Base-by-base conservation (phyloP, 768 basidiomycete species). In the Psilocybe sp. region DNA sequence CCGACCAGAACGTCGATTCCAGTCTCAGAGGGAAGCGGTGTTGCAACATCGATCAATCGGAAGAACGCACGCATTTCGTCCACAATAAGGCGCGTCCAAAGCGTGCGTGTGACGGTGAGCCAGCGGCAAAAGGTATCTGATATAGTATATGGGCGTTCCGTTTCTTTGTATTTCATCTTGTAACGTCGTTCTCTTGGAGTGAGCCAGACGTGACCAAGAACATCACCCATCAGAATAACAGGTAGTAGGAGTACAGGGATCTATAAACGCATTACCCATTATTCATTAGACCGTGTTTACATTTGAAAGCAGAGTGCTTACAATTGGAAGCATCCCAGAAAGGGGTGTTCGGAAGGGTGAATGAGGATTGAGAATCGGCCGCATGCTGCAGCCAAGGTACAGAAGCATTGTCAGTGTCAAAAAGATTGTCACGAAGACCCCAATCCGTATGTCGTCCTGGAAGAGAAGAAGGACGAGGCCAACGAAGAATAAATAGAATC, bases 401-500 rank as follows among this genome's bases (percentile, higher is more conserved):
- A 55, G 46, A 15, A 55, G 38, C 54, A 55, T 55, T 4, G 54
- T 55, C 13, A 51, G 19, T 10, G 47, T 44, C 15, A 55, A 46
- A 20, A 55, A 46, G 13, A 40, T 36, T 11, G 54, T 51, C 31
- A 55, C 54, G 5, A 51, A 47, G 13, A 55, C 20, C 4, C 43
- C 54, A 32, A 55, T 55, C 16, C 54, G 46, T 12, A 44, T 46
- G 34, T 55, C 54, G 28, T 55, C 54, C 39, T 55, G 49, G 19
- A 53, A 49, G n/a, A 55, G 40, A 2, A 55, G 47, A 7, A 57
- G 49, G 13, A 57, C 50, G 34, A 60, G 49, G 37, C 59, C 59
- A 16, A 46, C 49, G 15, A 57, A 51, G 52, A 60, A 60, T 6
- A 60, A 52, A 33, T 58, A 56, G 23, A 55, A 55, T 16, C 49